These are phyloP conservation scores for Rhodofomes roseus DNA, from an alignment of 1,284 basidiomycete species.

Conservation along the genomic window DNA sequence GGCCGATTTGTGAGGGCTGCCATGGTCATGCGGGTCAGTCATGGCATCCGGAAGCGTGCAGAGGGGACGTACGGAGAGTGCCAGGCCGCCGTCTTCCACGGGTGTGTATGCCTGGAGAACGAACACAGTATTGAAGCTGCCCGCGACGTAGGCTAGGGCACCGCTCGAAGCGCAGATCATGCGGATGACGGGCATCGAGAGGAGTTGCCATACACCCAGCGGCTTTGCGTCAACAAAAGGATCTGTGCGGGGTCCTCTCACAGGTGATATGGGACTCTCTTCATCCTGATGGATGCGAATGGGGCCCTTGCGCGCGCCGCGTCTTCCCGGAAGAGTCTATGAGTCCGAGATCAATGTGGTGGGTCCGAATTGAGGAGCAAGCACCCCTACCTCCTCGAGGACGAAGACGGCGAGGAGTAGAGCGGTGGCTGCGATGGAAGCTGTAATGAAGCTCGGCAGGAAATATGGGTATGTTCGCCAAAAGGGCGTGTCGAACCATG, in stretches of 20 bases:
- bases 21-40: neutral
- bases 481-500: slow-evolving; percentile 39
- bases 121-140: slow-evolving; percentile 61
- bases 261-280: slow-evolving; percentile 10
- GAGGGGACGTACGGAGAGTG: slow-evolving; percentile 45
- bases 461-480: slow-evolving; percentile 54
- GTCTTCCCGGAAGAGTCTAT: slow-evolving; percentile 38
- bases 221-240: slow-evolving; percentile 10
- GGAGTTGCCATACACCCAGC: slow-evolving; percentile 29
- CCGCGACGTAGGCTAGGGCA: slow-evolving; percentile 50
- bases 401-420: slow-evolving; percentile 40
- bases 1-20: slow-evolving; percentile 59
- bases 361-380: neutral
- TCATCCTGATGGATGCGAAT: slow-evolving; percentile 12
- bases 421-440: slow-evolving; percentile 24
- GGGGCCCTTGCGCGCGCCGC: slow-evolving; percentile 3
- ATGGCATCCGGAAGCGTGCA: neutral
- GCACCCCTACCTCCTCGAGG: slow-evolving; percentile 48
- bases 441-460: slow-evolving; percentile 50
- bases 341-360: neutral
- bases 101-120: slow-evolving; percentile 64
- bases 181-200: slow-evolving; percentile 49
- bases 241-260: neutral
- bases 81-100: slow-evolving; percentile 51
- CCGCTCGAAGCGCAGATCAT: slow-evolving; percentile 53